phyloP scores from a whole-genome alignment of 345 rosid species.

The Rhizophora apiculata region DNA sequence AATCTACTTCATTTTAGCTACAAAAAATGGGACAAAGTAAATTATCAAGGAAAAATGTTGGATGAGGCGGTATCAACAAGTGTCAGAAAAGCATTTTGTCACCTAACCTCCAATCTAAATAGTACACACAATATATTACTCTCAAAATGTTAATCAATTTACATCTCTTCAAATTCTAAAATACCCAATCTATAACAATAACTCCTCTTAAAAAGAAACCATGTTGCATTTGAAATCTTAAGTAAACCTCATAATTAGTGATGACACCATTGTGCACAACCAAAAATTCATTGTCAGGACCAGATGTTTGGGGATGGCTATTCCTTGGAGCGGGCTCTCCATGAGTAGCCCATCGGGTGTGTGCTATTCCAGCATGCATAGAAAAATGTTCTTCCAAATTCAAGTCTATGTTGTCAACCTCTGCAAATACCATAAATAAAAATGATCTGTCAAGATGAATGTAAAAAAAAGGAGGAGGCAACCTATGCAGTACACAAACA shows the following conservation, averaged over 20 bases:
- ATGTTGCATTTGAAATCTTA: neutral
- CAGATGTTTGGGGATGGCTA: constrained; percentile 88
- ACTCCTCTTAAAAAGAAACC: neutral
- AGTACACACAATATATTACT: no score
- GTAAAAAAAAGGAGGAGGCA: neutral
- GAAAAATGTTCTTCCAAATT: constrained; percentile 65
- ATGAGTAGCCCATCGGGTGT: constrained; percentile 96
- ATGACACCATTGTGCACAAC: constrained; percentile 93
- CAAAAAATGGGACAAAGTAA: no score
- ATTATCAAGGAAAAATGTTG: no score
- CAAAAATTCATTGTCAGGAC: constrained; percentile 76
- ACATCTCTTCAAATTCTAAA: no score
- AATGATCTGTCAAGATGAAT: neutral
- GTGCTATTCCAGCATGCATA: constrained; percentile 93
- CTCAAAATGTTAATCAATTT: no score
- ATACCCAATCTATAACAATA: no score
- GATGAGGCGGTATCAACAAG: no score
- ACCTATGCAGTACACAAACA: neutral
- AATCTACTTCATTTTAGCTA: no score
- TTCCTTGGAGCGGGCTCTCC: constrained; percentile 93
- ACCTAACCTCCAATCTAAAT: no score
- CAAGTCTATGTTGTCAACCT: constrained; percentile 54
- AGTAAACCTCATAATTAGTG: constrained; percentile 76
- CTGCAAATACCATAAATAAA: constrained; percentile 32
- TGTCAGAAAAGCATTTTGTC: no score